Conservation (phyloP, 2,329 filamentous ascomycete species). For the Cryphonectria carpinicola region DNA sequence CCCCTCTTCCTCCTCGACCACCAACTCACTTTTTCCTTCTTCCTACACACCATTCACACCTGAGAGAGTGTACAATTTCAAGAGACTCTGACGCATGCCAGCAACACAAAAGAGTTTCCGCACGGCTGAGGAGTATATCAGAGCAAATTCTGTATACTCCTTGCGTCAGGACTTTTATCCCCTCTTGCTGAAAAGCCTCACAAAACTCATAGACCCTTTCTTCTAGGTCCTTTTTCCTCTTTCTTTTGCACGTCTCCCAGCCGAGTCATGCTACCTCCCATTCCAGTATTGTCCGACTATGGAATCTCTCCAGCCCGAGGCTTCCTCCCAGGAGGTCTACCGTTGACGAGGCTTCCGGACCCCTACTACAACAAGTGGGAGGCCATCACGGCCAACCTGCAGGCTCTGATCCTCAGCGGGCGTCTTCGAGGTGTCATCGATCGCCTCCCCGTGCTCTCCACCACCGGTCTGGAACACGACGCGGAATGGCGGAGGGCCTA, state of each 20-base stretch:
- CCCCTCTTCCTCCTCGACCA: conserved; percentile 19
- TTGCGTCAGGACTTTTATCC: conserved; percentile 59
- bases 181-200: conserved; percentile 14
- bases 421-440: conserved; percentile 81
- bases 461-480: conserved; percentile 77
- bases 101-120: conserved; percentile 42
- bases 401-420: conserved; percentile 82
- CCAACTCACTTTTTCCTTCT: background rate
- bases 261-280: conserved; percentile 58
- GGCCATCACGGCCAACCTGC: conserved; percentile 80
- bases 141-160: conserved; percentile 63
- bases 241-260: background rate
- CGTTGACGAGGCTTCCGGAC: conserved; percentile 80
- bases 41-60: background rate
- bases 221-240: background rate
- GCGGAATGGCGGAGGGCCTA: conserved; percentile 95
- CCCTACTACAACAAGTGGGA: conserved; percentile 97
- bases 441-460: conserved; percentile 80
- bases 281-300: conserved; percentile 74
- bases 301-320: conserved; percentile 78
- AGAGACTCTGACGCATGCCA: conserved; percentile 40
- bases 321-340: conserved; percentile 83
- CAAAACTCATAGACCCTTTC: conserved; percentile 23
- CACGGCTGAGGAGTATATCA: conserved; percentile 68
- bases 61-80: conserved; percentile 10